Percentiles rank a stretch among this genome's conserved stretches.
These are phyloP conservation scores for Jamesozyma hellenica DNA, from an alignment of 805 yeast genomes.

Conservation along the genomic window DNA sequence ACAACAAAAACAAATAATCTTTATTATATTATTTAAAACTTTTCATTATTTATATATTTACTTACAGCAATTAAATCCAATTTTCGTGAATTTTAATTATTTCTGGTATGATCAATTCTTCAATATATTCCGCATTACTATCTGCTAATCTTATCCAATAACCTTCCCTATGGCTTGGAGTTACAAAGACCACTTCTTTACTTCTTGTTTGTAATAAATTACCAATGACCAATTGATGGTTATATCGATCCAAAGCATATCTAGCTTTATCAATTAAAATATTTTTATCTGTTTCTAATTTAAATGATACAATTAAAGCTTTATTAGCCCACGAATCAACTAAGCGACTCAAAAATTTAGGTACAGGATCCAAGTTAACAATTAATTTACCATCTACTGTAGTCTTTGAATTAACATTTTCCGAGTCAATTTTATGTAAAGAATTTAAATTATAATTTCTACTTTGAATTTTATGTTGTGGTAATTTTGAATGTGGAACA, in stretches of 20 bases:
- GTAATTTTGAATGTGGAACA: constrained; percentile 72
- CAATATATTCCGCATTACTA: constrained; percentile 42
- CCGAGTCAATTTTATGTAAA: not conserved
- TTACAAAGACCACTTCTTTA: constrained; percentile 75
- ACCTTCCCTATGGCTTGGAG: constrained; percentile 22
- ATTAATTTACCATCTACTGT: constrained; percentile 54
- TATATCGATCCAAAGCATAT: constrained; percentile 73
- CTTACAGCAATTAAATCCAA: constrained; percentile 59
- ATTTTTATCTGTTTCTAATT: constrained; percentile 75
- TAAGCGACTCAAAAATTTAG: constrained; percentile 77
- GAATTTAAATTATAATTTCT: constrained; percentile 38
- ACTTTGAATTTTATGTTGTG: constrained; percentile 92
- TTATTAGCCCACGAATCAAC: constrained; percentile 93
- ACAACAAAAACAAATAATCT: not conserved
- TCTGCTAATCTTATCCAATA: constrained; percentile 41
- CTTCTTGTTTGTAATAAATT: constrained; percentile 84
- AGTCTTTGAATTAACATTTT: constrained; percentile 10
- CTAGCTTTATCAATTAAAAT: constrained; percentile 67
- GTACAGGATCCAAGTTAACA: constrained; percentile 89
- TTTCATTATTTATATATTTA: too few species aligned
- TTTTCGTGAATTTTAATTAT: constrained; percentile 52
- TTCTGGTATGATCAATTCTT: constrained; percentile 68
- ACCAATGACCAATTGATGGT: constrained; percentile 91
- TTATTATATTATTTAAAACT: not conserved
- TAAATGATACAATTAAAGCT: constrained; percentile 90